A percentile compares a stretch with the other conserved stretches of the same genome.
phyloP scores from a whole-genome alignment of 208 protist genomes.

The Acanthamoeba triangularis region DNA sequence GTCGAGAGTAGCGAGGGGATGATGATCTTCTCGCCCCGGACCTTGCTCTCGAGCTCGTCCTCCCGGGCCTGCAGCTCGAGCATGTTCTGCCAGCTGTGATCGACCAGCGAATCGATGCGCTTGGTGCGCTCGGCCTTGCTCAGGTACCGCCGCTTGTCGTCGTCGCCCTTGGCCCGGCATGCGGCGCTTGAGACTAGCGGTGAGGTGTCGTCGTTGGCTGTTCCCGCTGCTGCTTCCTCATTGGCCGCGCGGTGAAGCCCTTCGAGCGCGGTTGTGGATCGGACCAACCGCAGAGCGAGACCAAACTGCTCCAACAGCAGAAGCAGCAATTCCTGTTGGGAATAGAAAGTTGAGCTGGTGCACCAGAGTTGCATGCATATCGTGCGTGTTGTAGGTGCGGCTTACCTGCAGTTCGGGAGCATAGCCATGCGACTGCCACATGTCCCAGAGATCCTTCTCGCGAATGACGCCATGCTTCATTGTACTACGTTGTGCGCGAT shows the following conservation, averaged over 20 bases:
- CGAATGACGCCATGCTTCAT: neutral
- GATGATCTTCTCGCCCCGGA: conserved; percentile 57
- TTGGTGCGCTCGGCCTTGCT: conserved; percentile 51
- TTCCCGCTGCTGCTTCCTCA: neutral
- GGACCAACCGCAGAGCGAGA: conserved; percentile 23
- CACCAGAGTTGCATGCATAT: neutral
- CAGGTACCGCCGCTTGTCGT: neutral
- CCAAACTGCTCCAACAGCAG: conserved; percentile 70
- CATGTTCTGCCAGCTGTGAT: conserved; percentile 53
- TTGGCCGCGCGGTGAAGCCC: neutral
- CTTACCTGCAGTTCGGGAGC: neutral
- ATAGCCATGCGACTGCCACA: conserved; percentile 43
- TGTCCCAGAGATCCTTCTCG: conserved; percentile 51
- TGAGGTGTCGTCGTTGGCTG: neutral
- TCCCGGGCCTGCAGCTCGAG: conserved; percentile 14
- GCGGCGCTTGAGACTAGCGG: neutral
- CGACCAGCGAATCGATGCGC: conserved; percentile 59
- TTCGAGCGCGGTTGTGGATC: neutral
- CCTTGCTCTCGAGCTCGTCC: conserved; percentile 6
- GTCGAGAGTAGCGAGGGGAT: conserved; percentile 31
- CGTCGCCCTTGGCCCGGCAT: neutral
- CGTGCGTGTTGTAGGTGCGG: neutral
- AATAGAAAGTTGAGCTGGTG: neutral
- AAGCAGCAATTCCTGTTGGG: conserved; percentile 33
- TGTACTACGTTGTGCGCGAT: neutral